These are phyloP conservation scores for Cladobotryum protrusum DNA, from an alignment of 2,329 filamentous ascomycete species.

Conservation along the genomic window DNA sequence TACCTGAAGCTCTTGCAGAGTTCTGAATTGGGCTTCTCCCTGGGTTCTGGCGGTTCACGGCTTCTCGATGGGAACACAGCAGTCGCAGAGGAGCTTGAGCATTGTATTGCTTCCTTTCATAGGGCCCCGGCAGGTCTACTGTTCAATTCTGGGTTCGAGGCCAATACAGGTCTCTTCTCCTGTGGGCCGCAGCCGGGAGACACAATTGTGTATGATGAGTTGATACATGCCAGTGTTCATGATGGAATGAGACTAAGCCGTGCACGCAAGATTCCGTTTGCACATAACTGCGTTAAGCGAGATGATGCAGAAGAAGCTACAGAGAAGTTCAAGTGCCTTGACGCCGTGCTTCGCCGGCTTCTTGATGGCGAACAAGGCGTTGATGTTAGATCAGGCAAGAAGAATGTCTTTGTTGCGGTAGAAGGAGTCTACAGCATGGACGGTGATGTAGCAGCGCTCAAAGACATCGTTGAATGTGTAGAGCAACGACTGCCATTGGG, in stretches of 20 bases:
- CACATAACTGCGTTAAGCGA: conserved; percentile 46
- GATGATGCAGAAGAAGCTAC: neutral
- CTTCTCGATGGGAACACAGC: conserved; percentile 46
- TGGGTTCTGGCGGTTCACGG: conserved; percentile 49
- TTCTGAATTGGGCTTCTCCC: conserved; percentile 9
- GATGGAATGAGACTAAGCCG: conserved; percentile 67
- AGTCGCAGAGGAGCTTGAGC: conserved; percentile 40
- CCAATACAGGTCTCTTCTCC: conserved; percentile 58
- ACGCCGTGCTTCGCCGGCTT: conserved; percentile 24
- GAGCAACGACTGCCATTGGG: conserved; percentile 47
- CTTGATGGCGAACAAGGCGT: conserved; percentile 27
- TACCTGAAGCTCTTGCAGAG: conserved; percentile 45
- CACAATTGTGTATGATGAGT: conserved; percentile 63
- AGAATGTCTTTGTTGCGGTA: conserved; percentile 60
- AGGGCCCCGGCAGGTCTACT: conserved; percentile 39
- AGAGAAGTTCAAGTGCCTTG: conserved; percentile 16
- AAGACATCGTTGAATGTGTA: conserved; percentile 52
- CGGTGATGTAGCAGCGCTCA: conserved; percentile 62
- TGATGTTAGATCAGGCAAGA: conserved; percentile 28
- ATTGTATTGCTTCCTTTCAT: conserved; percentile 42
- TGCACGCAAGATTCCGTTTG: conserved; percentile 46
- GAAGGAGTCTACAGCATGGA: conserved; percentile 81
- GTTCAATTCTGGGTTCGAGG: conserved; percentile 59
- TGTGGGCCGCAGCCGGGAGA: conserved; percentile 56
- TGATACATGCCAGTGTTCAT: conserved; percentile 72